A percentile compares a stretch with the other conserved stretches of the same genome.
These are phyloP conservation scores for Cladosporium sphaerospermum DNA, from an alignment of 2,329 filamentous ascomycete genomes.

Conservation along the genomic window DNA sequence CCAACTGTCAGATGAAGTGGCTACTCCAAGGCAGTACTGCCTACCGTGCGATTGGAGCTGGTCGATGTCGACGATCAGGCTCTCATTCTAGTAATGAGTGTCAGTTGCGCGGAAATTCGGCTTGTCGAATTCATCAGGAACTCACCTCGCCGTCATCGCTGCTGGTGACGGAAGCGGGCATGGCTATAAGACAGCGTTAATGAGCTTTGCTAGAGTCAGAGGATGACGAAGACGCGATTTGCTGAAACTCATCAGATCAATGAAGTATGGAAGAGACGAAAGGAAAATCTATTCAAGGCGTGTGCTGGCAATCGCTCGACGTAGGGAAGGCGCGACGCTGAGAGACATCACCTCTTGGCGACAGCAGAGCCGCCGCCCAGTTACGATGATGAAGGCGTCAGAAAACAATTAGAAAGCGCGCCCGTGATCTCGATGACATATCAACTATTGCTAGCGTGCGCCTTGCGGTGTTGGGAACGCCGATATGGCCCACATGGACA, in stretches of 20 bases:
- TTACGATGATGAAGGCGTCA: too few species aligned
- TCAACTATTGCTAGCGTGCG: too few species aligned
- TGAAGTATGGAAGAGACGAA: not conserved
- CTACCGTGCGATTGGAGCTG: constrained; percentile 58
- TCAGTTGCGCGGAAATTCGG: not conserved
- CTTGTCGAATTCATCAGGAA: not conserved
- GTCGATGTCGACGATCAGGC: constrained; percentile 61
- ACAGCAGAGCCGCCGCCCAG: not conserved
- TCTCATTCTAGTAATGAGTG: constrained; percentile 31
- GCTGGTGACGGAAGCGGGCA: constrained; percentile 48
- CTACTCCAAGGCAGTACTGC: not conserved
- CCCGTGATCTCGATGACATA: too few species aligned
- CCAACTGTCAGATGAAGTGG: not conserved
- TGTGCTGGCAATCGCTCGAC: not conserved
- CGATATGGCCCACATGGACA: too few species aligned
- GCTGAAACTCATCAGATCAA: not conserved
- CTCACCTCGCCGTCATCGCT: constrained; percentile 50
- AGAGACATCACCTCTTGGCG: constrained; percentile 9
- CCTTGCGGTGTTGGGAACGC: too few species aligned
- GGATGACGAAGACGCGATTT: not conserved
- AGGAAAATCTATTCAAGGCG: not conserved
- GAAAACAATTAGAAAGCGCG: too few species aligned
- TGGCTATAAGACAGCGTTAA: constrained; percentile 21
- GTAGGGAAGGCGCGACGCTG: constrained; percentile 6
- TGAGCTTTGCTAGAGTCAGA: not conserved